A percentile compares a stretch with the other conserved stretches of the same genome.
phyloP scores from a whole-genome alignment of 2,329 filamentous ascomycete genomes.

The Fusarium bactridioides region DNA sequence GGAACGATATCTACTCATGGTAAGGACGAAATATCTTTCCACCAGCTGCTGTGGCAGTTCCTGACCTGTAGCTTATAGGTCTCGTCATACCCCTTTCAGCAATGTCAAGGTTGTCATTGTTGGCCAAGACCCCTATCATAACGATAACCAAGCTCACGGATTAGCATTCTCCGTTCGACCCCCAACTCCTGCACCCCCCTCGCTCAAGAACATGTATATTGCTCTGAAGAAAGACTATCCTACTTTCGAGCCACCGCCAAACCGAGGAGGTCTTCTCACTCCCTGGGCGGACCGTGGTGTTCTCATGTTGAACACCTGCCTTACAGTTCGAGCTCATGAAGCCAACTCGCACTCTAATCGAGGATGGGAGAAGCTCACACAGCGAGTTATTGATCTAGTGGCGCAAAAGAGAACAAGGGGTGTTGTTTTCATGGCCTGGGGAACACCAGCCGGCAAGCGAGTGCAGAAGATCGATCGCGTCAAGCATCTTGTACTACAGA shows the following conservation, averaged over 20 bases:
- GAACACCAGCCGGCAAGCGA: slow-evolving; percentile 80
- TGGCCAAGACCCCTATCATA: slow-evolving; percentile 98
- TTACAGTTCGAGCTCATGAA: slow-evolving; percentile 90
- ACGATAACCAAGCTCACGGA: slow-evolving; percentile 92
- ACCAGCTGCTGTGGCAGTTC: background rate
- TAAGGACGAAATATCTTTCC: slow-evolving; percentile 51
- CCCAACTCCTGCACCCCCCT: slow-evolving; percentile 87
- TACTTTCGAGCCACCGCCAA: slow-evolving; percentile 75
- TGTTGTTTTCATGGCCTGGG: slow-evolving; percentile 97
- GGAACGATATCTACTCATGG: slow-evolving; percentile 94
- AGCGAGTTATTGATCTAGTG: slow-evolving; percentile 88
- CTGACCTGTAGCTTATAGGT: slow-evolving; percentile 65
- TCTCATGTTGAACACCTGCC: slow-evolving; percentile 90
- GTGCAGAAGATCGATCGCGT: slow-evolving; percentile 76
- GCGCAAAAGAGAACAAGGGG: slow-evolving; percentile 78
- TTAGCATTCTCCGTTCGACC: slow-evolving; percentile 94
- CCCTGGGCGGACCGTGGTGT: slow-evolving; percentile 96
- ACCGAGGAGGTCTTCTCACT: slow-evolving; percentile 82
- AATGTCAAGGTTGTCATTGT: slow-evolving; percentile 92
- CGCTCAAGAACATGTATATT: slow-evolving; percentile 92
- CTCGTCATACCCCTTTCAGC: slow-evolving; percentile 87
- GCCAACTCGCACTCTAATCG: slow-evolving; percentile 85
- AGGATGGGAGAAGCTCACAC: slow-evolving; percentile 94
- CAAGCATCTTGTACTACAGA: slow-evolving; percentile 83
- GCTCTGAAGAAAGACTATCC: slow-evolving; percentile 90